Evolutionary conservation across 495 filamentous ascomycete genomes (phyloP), one percentile per base, ranked within the genome.

Genomic region (Mycothermus thermophilus): DNA sequence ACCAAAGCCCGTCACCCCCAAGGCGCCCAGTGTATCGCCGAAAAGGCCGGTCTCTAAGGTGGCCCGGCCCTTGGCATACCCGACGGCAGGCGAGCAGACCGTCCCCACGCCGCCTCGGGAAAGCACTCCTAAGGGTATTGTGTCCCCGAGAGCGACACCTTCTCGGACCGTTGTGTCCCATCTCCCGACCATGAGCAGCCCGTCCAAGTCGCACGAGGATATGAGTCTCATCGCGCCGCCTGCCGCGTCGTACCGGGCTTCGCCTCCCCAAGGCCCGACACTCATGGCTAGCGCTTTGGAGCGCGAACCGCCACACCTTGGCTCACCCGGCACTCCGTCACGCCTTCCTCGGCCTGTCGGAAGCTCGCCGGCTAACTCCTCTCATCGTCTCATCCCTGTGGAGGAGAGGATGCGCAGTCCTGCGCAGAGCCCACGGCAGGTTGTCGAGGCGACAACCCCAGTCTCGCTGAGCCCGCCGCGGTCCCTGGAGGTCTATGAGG

Each of bases 401-500:
- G 29, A 27, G 7, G 37, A 46, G 20, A 15, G 2, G 37, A 30
- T n/a, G n/a, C n/a, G 27, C 29, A 20, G 44, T 32, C 32, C 41
- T 11, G 37, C 26, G 28, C 35, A 12, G 23, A 17, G 25, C 16
- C 42, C 40, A 13, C 22, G 20, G 8, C 31, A 8, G 7, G 17
- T 37, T 19, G 35, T 40, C 4, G 50, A 51, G 23, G 27, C 36
- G 14, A 34, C 47, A 13, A 33, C 52, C 12, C 31, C 50, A 11
- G 22, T n/a, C n/a, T n/a, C n/a, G n/a, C n/a, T n/a, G n/a, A n/a
- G n/a, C n/a, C n/a, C n/a, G 56, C 7, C 53, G 12, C 59, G 57
- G 31, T 41, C 57, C 3, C 46, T 73, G 8, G 69, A 66, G 39
- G 69, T 74, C 3, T 74, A 73, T 38, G 74, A 80, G 44, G 74